These are phyloP conservation scores for Coemansia javaensis DNA, from an alignment of 192 early-diverging fungal genomes.

Conservation along the genomic window DNA sequence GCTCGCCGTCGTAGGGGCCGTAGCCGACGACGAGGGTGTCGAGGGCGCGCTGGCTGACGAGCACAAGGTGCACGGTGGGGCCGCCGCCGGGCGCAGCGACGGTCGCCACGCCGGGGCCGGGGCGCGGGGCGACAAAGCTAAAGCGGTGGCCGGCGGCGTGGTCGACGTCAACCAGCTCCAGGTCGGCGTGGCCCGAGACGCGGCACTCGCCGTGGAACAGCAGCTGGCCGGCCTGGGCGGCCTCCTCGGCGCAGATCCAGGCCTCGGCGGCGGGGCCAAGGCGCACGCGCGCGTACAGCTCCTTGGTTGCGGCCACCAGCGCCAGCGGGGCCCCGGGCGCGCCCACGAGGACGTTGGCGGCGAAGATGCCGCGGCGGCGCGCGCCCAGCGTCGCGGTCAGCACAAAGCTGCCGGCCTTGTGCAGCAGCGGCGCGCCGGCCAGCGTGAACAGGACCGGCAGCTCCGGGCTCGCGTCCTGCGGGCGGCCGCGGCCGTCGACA, in stretches of 20 bases:
- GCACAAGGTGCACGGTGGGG: conserved; percentile 13
- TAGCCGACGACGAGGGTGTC: conserved; percentile 33
- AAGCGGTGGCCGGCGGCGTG: conserved; percentile 37
- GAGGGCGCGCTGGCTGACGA: conserved; percentile 22
- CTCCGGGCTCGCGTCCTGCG: conserved; percentile 9
- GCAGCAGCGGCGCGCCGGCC: conserved; percentile 28
- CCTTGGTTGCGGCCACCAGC: conserved; percentile 37
- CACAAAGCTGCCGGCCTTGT: conserved; percentile 37
- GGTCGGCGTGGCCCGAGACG: conserved; percentile 41
- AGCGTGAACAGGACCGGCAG: conserved; percentile 35
- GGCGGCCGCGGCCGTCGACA: conserved; percentile 20
- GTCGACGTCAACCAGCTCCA: conserved; percentile 37
- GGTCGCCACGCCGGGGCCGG: conserved; percentile 18
- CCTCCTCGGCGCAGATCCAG: conserved; percentile 45
- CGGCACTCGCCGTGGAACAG: conserved; percentile 33
- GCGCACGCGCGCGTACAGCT: conserved; percentile 37
- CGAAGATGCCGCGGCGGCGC: conserved; percentile 44
- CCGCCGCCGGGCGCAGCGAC: conserved; percentile 7
- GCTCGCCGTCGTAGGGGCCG: conserved; percentile 4
- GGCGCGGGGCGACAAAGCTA: conserved; percentile 44
- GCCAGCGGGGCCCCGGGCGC: conserved; percentile 3
- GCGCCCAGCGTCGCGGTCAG: conserved; percentile 36
- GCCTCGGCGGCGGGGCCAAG: conserved; percentile 18
- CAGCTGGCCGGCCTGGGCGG: conserved; percentile 39
- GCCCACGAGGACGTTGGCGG: conserved; percentile 33